phyloP scores from a whole-genome alignment of 1,284 basidiomycete species.

The Tausonia pullulans region DNA sequence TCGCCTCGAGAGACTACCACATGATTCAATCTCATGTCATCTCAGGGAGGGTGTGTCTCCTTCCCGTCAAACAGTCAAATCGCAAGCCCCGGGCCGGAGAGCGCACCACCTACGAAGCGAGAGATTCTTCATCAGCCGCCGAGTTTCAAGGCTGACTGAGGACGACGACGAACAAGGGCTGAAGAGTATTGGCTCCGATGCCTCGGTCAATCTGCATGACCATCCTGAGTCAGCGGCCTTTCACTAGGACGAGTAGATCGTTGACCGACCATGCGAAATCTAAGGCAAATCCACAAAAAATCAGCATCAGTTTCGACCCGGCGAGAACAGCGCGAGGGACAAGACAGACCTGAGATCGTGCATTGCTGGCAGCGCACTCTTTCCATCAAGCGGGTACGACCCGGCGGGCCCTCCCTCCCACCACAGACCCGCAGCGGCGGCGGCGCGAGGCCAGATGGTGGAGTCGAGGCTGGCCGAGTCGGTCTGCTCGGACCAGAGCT shows the following conservation, averaged over 20 bases:
- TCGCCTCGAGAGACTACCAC: no score
- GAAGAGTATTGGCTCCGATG: neutral
- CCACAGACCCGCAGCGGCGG: neutral
- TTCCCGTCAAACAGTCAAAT: neutral
- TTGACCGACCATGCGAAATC: neutral
- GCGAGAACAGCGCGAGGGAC: no score
- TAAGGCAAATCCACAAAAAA: neutral
- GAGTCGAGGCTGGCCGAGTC: no score
- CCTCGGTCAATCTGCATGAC: neutral
- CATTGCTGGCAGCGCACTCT: neutral
- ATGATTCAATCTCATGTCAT: no score
- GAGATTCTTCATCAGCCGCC: no score
- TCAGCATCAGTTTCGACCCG: neutral
- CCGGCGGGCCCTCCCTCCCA: neutral
- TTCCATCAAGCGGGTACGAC: neutral
- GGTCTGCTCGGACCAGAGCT: no score
- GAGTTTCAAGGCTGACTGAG: no score
- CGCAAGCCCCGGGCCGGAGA: neutral
- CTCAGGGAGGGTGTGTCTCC: conserved; percentile 16
- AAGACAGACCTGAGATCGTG: conserved; percentile 1
- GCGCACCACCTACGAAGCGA: neutral
- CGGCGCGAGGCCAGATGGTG: conserved; percentile 1
- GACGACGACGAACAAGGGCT: neutral
- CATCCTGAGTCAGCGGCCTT: no score
- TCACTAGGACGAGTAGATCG: no score